Evolutionary conservation across 371 early-diverging fungal species (phyloP), one percentile per base, ranked within the genome.

Genomic region (Dipsacomyces acuminosporus): DNA sequence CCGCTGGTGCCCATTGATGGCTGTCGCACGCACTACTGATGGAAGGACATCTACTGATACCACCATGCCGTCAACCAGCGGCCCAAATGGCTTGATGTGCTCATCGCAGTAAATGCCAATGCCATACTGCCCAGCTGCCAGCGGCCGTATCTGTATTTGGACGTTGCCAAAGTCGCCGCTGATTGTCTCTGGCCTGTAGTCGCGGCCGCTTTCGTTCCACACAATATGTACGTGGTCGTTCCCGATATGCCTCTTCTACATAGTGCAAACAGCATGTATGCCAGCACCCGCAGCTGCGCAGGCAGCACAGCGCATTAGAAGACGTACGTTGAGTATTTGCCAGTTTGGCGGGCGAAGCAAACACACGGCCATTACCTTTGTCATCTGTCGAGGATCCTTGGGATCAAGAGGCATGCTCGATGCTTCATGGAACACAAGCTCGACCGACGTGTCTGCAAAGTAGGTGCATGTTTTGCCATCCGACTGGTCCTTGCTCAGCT

Each of bases 131-230:
- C 78, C 83, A 20, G 82, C 78, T 36, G 73, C 48, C 9, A 90
- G 63, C 0, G 98, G 98, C 1, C 85, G 87, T 9, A 98, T 82
- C 20, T 91, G 81, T 40, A 97, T 93, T 55, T 90, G 86, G 0
- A 88, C 95, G 54, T 96, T 95, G 24, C 96, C 98, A 78, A 95
- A 98, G 64, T 96, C 98, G 38, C 98, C 98, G 17, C 90, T 90
- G 52, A 98, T 94, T 0, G 96, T 96, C 30, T 80, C 81, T 18
- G 83, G 80, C 19, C 83, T 76, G 65, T 95, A 97, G 26, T 48
- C 56, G 59, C 58, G 61, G 19, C 54, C 55, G 20, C 59, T 64
- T 64, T 94, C 98, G 61, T 94, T 94, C 95, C 95, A 98, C 2
- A 98, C 81, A 47, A 98, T 89, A 58, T 96, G 96, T 2, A 98